Base-by-base conservation (phyloP, 2,329 filamentous ascomycete species). In the Calonectria pauciramosa region DNA sequence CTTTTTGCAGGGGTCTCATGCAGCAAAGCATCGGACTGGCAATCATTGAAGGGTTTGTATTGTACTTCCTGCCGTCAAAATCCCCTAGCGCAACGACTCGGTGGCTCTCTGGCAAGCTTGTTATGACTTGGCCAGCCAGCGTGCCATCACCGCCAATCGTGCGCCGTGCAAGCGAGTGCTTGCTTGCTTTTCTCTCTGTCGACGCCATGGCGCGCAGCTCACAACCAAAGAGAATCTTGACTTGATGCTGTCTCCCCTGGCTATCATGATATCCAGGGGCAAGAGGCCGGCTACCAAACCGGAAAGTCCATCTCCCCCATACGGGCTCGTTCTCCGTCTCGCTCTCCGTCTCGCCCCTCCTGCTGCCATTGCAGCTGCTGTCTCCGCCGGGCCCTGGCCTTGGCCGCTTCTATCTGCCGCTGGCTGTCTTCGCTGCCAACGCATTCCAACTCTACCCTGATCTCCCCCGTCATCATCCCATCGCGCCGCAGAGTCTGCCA, bases 251-350 rank as follows among this genome's bases (percentile, higher is more conserved):
- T 47, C 44, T 47, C 47, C 49, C 49, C 51, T 34, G 44, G 36
- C 20, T 16, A 66, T 23, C 52, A 60, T 51, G 23, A 20, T 44
- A 44, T 41, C 49, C 36, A 26, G 32, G 60, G 54, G 23, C 8
- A 44, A 28, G n/a, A 66, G 41, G 65, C 70, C 66, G 49, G 63
- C 36, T 54, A 81, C 80, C 79, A 81, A 49, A 81, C 80, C 49
- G 71, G 76, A 71, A 81, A 81, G 69, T 81, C 77, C 78, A 80
- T 75, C 60, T 79, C 77, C 36, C 79, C 77, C 16, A 76, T 75
- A 71, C 73, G 78, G 73, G 75, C 65, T 54, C 76, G 79, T 52
- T 78, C 75, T 59, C 78, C 75, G 28, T 81, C 70, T 36, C 72
- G 72, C 26, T 77, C 76, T 54, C 78, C 75, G 23, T 81, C 70